phyloP scores from a whole-genome alignment of 2,329 filamentous ascomycete genomes.

The Alternaria viburni region DNA sequence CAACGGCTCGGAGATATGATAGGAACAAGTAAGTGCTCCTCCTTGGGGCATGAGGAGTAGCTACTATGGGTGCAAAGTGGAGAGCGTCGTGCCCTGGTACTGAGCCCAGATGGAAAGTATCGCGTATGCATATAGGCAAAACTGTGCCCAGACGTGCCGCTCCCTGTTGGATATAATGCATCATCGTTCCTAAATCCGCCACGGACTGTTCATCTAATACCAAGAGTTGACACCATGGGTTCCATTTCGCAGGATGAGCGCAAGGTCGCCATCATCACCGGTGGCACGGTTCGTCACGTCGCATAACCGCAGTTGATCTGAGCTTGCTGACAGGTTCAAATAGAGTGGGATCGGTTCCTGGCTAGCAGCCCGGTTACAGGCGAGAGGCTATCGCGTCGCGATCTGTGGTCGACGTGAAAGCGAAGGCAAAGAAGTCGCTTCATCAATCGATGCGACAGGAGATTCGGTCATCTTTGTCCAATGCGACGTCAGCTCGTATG shows the following conservation, averaged over 20 bases:
- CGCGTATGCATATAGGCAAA: not conserved
- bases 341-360: constrained; percentile 58
- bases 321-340: constrained; percentile 1
- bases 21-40: not conserved
- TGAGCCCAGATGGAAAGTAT: not conserved
- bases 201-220: not conserved
- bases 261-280: constrained; percentile 51
- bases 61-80: not conserved
- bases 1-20: not conserved
- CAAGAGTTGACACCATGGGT: constrained; percentile 2
- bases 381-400: constrained; percentile 47
- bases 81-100: not conserved
- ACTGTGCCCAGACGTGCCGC: not conserved
- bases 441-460: constrained; percentile 21
- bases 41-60: not conserved
- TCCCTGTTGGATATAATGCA: not conserved
- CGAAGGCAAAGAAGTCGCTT: constrained; percentile 39
- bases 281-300: constrained; percentile 47
- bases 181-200: not conserved
- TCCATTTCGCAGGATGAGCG: constrained; percentile 11
- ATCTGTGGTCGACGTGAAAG: constrained; percentile 51
- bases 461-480: constrained; percentile 52
- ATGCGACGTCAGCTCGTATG: constrained; percentile 57
- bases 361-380: constrained; percentile 48
- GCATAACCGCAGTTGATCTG: not conserved